Evolutionary conservation across 169 alveolate species (phyloP).

Genomic region (Cryptosporidium muris): DNA sequence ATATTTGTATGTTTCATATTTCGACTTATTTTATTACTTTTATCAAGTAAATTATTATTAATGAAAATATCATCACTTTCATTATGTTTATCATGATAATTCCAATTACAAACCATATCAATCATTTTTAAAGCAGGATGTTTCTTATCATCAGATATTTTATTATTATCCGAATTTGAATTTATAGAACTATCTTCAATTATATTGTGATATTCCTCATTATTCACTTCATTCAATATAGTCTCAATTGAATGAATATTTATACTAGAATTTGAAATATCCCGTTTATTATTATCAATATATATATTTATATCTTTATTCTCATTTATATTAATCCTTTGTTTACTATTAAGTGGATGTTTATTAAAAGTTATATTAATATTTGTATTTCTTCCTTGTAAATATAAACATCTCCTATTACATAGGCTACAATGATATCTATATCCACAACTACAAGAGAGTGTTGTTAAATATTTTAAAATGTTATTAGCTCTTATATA

Average conservation of each 20-base stretch:
- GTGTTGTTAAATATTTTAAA: too few relatives aligned
- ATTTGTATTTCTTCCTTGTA: slow-evolving; percentile 2
- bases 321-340: not conserved
- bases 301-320: not conserved
- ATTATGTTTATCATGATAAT: slow-evolving; percentile 22
- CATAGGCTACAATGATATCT: not conserved
- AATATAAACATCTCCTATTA: not conserved
- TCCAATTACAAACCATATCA: slow-evolving; percentile 3
- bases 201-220: slow-evolving; percentile 3
- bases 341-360: not conserved
- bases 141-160: not conserved
- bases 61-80: slow-evolving; percentile 21
- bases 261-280: slow-evolving; percentile 21
- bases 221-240: not conserved
- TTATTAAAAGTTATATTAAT: slow-evolving; percentile 17
- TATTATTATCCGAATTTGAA: not conserved
- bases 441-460: too few relatives aligned
- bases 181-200: slow-evolving; percentile 1
- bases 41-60: slow-evolving; percentile 18
- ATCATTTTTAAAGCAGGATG: slow-evolving; percentile 29
- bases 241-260: slow-evolving; percentile 50
- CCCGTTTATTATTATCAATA: not conserved
- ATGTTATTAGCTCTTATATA: too few relatives aligned
- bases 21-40: slow-evolving; percentile 18
- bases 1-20: not conserved